These are phyloP conservation scores for Fagopyrum tataricum DNA, from an alignment of 148 eudicot genomes.

Conservation along the genomic window DNA sequence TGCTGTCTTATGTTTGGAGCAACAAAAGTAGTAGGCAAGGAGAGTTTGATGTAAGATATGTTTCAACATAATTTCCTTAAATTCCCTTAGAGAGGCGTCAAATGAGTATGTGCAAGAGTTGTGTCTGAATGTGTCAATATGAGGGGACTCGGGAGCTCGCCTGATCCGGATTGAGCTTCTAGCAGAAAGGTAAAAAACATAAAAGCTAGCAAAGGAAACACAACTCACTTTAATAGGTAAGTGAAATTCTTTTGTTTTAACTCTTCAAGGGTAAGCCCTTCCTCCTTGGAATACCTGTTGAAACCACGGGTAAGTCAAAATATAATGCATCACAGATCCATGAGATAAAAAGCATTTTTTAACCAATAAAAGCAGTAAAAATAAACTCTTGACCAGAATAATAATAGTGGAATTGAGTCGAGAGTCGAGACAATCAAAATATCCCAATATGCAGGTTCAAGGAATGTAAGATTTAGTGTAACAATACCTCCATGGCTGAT, in stretches of 20 bases:
- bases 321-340: slow-evolving; percentile 19
- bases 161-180: neutral
- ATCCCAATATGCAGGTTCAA: neutral
- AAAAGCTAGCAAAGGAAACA: neutral
- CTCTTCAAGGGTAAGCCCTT: slow-evolving; percentile 47
- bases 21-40: too few relatives aligned
- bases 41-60: too few relatives aligned
- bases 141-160: neutral
- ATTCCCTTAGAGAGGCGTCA: too few relatives aligned
- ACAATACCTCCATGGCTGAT: slow-evolving; percentile 71
- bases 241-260: slow-evolving; percentile 53
- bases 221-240: slow-evolving; percentile 77
- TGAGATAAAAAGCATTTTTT: neutral
- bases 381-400: neutral
- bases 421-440: neutral
- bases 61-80: too few relatives aligned
- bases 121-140: neutral
- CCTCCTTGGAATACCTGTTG: slow-evolving; percentile 89
- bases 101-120: neutral
- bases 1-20: too few relatives aligned
- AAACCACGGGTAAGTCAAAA: neutral
- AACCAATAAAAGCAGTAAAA: neutral
- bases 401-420: neutral
- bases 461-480: neutral
- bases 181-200: neutral